Conservation (phyloP, 495 filamentous ascomycete genomes). For the Penicillium simplicissimum region DNA sequence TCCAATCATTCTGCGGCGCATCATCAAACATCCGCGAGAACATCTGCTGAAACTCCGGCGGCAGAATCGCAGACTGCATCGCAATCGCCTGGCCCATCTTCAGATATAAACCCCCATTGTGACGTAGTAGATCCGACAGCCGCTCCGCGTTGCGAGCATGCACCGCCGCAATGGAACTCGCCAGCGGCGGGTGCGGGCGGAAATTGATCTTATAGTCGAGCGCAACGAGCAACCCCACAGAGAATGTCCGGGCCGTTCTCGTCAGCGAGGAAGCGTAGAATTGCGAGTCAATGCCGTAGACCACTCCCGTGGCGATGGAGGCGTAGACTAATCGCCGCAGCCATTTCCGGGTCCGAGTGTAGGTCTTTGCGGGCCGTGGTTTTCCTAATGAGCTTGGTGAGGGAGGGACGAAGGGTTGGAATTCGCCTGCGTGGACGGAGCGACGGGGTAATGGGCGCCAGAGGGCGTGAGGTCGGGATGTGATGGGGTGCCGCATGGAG, state of each 20-base stretch:
- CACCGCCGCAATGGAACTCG: constrained; percentile 65
- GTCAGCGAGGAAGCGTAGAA: constrained; percentile 76
- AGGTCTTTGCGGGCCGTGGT: constrained; percentile 63
- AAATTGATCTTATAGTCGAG: constrained; percentile 98
- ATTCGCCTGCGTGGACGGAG: constrained; percentile 40
- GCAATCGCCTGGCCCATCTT: constrained; percentile 99
- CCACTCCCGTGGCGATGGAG: constrained; percentile 55
- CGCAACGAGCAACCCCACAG: constrained; percentile 75
- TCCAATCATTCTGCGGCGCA: constrained; percentile 91
- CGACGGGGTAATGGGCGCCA: constrained; percentile 21
- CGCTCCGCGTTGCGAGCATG: constrained; percentile 82
- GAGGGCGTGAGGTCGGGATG: constrained; percentile 9
- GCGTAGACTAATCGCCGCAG: constrained; percentile 68
- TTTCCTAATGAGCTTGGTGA: constrained; percentile 77
- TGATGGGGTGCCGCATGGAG: constrained; percentile 24
- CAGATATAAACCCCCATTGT: constrained; percentile 91
- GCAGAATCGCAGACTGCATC: constrained; percentile 93
- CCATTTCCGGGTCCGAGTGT: constrained; percentile 70
- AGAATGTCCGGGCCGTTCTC: constrained; percentile 80
- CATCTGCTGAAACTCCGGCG: constrained; percentile 92
- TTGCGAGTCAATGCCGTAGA: constrained; percentile 68
- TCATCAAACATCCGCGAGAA: constrained; percentile 97
- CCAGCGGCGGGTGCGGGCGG: constrained; percentile 68
- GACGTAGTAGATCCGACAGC: constrained; percentile 72
- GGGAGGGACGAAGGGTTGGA: constrained; percentile 77